Evolutionary conservation across 2,329 filamentous ascomycete genomes (phyloP).

Genomic region (Mollisiaceae sp.): DNA sequence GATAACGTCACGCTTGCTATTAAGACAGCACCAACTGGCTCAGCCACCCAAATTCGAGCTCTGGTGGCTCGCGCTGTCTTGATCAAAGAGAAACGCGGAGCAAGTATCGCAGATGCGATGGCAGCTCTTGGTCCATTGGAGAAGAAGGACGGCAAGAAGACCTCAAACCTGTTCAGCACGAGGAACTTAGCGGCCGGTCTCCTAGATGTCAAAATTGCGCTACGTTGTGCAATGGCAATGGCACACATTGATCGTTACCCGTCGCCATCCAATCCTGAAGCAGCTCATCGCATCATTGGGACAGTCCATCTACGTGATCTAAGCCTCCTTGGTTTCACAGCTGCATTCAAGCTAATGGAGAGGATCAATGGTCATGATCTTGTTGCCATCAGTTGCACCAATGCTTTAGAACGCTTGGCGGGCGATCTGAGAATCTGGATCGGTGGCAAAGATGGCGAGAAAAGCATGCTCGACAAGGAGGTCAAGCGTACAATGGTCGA

Average conservation of each 20-base stretch:
- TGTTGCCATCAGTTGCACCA: slow-evolving; percentile 53
- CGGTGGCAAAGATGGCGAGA: slow-evolving; percentile 56
- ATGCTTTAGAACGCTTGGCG: slow-evolving; percentile 60
- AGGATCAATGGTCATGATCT: slow-evolving; percentile 54
- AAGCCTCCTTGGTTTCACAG: slow-evolving; percentile 62
- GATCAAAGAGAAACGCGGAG: slow-evolving; percentile 57
- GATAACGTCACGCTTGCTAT: slow-evolving; percentile 71
- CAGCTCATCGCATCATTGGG: slow-evolving; percentile 55
- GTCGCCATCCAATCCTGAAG: slow-evolving; percentile 47
- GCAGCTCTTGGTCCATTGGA: slow-evolving; percentile 55
- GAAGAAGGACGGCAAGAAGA: slow-evolving; percentile 38
- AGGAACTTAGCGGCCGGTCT: slow-evolving; percentile 50
- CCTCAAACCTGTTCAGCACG: slow-evolving; percentile 52
- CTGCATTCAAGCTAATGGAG: slow-evolving; percentile 63
- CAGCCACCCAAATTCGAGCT: slow-evolving; percentile 68
- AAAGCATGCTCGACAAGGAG: slow-evolving; percentile 55
- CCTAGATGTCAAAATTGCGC: slow-evolving; percentile 59
- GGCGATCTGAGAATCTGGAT: slow-evolving; percentile 66
- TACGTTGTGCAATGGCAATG: slow-evolving; percentile 65
- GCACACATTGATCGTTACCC: slow-evolving; percentile 59
- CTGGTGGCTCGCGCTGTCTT: slow-evolving; percentile 64
- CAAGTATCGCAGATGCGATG: slow-evolving; percentile 61
- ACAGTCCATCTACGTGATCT: slow-evolving; percentile 51
- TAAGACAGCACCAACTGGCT: slow-evolving; percentile 77
- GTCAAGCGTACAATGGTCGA: slow-evolving; percentile 61